Base-by-base conservation (phyloP, 495 filamentous ascomycete species). In the Pyronema omphalodes region DNA sequence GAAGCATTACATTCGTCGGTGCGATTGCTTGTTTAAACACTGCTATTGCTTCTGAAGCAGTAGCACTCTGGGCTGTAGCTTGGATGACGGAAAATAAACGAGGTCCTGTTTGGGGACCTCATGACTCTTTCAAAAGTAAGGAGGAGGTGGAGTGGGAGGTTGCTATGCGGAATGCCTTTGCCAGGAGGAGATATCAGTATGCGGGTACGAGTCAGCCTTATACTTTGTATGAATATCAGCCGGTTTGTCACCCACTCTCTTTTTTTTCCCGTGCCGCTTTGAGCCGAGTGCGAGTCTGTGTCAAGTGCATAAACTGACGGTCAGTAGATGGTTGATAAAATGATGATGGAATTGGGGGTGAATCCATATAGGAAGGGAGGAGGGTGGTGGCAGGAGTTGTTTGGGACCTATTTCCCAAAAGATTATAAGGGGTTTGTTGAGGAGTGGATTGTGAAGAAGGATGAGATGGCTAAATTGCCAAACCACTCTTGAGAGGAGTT, bases 401-500 rank as follows among this genome's bases (percentile, higher is more conserved):
- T 71, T 35, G 63, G 56, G 19, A 54, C 60, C 1, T 73, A 73
- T 61, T 57, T 41, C 0, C 58, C 66, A 18, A 58, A 56, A 5
- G 70, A 72, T 44, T 72, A 72, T 51, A 44, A 43, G 7, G 69
- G 71, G 0, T 59, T 71, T 43, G 40, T 66, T 11, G 55, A 59
- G 6, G 71, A 72, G 58, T 66, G 50, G 23, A n/a, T 51, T 37
- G 50, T 9, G 36, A 44, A 14, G 45, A 17, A 40, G 43, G 50
- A 59, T 33, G 17, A 6, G 9, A 41, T 9, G 9, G 48, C 17
- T 29, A 5, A 19, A n/a, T n/a, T 9, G 12, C 12, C 7, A 1
- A n/a, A 23, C n/a, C 4, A 23, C 43, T 11, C 7, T 45, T 29
- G 23, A 29, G 23, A 29, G 5, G 23, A 29, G 23, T 29, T 29